Conservation (phyloP, 192 early-diverging fungal genomes). For the Backusella mclennaniae region DNA sequence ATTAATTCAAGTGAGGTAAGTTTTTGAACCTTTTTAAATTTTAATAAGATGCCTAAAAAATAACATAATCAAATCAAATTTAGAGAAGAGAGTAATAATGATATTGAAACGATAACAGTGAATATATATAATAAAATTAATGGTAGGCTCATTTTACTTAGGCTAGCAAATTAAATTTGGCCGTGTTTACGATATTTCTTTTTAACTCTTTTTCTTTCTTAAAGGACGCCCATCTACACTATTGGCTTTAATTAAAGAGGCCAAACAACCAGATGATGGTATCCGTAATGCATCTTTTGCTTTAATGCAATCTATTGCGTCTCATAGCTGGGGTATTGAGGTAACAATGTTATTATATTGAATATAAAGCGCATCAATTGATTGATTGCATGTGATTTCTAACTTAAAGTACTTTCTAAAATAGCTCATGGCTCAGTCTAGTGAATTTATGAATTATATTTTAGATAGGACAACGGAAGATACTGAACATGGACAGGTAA, state of each 20-base stretch:
- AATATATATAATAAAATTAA: conserved; percentile 8
- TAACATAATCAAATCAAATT: not conserved
- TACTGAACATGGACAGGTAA: conserved; percentile 37
- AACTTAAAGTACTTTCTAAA: not conserved
- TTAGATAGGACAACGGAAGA: conserved; percentile 36
- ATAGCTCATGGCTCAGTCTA: conserved; percentile 20
- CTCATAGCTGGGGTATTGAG: conserved; percentile 27
- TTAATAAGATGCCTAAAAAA: not conserved
- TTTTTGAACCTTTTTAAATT: not conserved
- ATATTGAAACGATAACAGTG: conserved; percentile 12
- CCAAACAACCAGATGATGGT: conserved; percentile 30
- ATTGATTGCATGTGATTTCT: not conserved
- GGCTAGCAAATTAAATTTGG: not conserved
- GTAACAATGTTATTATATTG: conserved; percentile 1
- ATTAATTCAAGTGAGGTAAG: conserved; percentile 34
- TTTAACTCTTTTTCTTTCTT: not conserved
- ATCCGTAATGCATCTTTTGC: conserved; percentile 32
- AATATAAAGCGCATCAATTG: not conserved
- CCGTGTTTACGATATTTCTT: not conserved
- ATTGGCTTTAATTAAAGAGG: conserved; percentile 12
- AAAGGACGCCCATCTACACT: conserved; percentile 23
- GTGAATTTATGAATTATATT: conserved; percentile 38
- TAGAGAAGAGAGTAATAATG: not conserved
- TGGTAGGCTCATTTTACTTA: conserved; percentile 2
- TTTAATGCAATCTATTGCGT: conserved; percentile 28